Evolutionary conservation across 768 basidiomycete genomes (phyloP).

Genomic region (Lyophyllum semitale): DNA sequence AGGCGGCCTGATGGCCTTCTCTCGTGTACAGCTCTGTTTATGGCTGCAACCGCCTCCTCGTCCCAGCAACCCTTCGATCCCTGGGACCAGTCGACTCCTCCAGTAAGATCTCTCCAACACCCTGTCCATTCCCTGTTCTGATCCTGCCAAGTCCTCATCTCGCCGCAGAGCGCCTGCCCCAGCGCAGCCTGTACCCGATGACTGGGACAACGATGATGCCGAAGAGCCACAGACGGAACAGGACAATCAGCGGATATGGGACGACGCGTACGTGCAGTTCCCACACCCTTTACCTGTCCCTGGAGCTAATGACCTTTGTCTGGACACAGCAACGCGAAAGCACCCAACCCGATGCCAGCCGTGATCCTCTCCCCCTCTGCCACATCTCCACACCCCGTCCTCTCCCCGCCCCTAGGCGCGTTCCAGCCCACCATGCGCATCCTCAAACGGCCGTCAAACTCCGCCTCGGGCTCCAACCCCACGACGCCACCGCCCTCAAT

Average conservation of each 20-base stretch:
- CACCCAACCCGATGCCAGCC: conserved; percentile 68
- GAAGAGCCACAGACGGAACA: conserved; percentile 30
- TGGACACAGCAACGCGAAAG: conserved; percentile 51
- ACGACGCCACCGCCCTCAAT: conserved; percentile 26
- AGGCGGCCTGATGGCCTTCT: neutral
- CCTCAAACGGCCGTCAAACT: conserved; percentile 63
- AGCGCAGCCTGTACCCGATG: conserved; percentile 20
- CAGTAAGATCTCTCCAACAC: conserved; percentile 12
- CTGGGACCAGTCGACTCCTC: conserved; percentile 18
- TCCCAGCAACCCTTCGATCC: conserved; percentile 19
- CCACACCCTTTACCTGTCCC: neutral
- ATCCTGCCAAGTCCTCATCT: conserved; percentile 13
- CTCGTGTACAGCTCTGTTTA: neutral
- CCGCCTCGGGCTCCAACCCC: conserved; percentile 18
- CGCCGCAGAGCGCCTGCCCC: conserved; percentile 5
- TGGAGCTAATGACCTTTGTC: neutral
- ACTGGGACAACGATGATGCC: conserved; percentile 31
- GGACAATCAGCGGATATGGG: conserved; percentile 61
- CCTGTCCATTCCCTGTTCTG: neutral
- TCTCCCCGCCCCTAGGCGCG: conserved; percentile 55
- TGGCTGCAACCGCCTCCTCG: conserved; percentile 17
- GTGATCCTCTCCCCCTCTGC: conserved; percentile 46
- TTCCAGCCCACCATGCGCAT: conserved; percentile 69
- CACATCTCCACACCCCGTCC: conserved; percentile 33
- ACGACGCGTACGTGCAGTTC: conserved; percentile 60